Evolutionary conservation across 2,329 filamentous ascomycete genomes (phyloP).

Genomic region (Acarospora socialis): DNA sequence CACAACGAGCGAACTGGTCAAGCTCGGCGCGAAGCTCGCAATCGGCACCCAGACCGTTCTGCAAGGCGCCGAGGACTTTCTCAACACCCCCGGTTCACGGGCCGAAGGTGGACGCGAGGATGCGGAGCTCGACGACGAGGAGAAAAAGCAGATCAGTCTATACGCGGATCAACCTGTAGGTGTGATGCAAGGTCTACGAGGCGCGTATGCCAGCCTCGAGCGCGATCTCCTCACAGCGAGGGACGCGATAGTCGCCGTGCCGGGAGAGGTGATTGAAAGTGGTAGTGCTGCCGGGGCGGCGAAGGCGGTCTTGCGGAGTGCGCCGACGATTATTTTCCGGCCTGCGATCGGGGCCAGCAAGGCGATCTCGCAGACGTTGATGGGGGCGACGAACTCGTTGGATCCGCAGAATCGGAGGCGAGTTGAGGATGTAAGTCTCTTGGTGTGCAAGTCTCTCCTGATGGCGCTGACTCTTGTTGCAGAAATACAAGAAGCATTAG

Average conservation of each 20-base stretch:
- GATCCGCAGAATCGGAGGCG: conserved; percentile 69
- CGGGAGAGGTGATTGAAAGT: conserved; percentile 79
- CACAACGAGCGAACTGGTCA: conserved; percentile 86
- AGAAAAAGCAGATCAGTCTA: conserved; percentile 66
- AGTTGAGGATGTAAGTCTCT: conserved; percentile 71
- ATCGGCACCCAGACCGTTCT: conserved; percentile 91
- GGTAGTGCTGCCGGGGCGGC: conserved; percentile 68
- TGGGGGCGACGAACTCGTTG: conserved; percentile 84
- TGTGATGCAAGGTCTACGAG: conserved; percentile 70
- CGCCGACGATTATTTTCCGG: conserved; percentile 83
- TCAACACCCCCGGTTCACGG: conserved; percentile 30
- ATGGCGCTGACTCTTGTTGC: conserved; percentile 7
- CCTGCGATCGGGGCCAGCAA: conserved; percentile 84
- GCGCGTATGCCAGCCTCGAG: conserved; percentile 68
- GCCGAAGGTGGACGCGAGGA: conserved; percentile 38
- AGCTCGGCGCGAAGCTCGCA: conserved; percentile 83
- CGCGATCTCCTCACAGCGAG: conserved; percentile 74
- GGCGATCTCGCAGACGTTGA: conserved; percentile 72
- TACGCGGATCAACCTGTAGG: conserved; percentile 92
- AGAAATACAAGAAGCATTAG: conserved; percentile 33
- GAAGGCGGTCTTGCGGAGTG: conserved; percentile 60
- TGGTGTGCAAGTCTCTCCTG: not conserved
- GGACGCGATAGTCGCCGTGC: conserved; percentile 89
- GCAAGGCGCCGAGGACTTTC: conserved; percentile 71
- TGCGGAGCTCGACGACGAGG: conserved; percentile 50